These are phyloP conservation scores for Aegle marmelos DNA, from an alignment of 345 rosid species.

Conservation along the genomic window DNA sequence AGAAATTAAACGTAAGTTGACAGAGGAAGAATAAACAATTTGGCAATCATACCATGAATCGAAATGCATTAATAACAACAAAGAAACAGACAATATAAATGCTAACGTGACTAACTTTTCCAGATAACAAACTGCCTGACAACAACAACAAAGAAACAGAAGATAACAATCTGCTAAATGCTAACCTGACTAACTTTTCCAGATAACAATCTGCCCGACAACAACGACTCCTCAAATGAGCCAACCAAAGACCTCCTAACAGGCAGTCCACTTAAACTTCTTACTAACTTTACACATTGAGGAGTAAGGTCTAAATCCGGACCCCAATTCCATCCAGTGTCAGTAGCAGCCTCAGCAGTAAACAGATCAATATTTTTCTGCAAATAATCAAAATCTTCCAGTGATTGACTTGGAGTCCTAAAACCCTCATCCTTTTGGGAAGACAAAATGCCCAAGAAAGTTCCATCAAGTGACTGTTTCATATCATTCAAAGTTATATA, in stretches of 20 bases:
- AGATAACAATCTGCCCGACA: constrained; percentile 57
- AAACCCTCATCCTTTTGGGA: constrained; percentile 32
- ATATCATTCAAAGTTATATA: constrained; percentile 31
- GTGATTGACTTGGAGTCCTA: constrained; percentile 33
- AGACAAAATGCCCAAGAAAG: constrained; percentile 23
- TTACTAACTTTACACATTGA: constrained; percentile 25
- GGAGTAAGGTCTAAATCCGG: constrained; percentile 29
- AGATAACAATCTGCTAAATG: not conserved
- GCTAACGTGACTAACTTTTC: constrained; percentile 55
- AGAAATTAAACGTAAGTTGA: not conserved
- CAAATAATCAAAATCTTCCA: constrained; percentile 35
- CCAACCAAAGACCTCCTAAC: constrained; percentile 67
- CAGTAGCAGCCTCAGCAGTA: constrained; percentile 31
- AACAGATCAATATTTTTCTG: constrained; percentile 33
- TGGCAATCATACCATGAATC: not conserved
- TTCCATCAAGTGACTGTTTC: constrained; percentile 33
- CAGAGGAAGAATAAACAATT: not conserved
- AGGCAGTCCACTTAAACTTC: constrained; percentile 47
- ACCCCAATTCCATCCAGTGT: constrained; percentile 24
- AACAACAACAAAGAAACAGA: constrained; percentile 33
- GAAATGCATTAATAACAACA: not conserved
- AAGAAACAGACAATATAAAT: not conserved
- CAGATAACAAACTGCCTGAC: constrained; percentile 56
- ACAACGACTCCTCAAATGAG: constrained; percentile 72
- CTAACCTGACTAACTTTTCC: constrained; percentile 57